Evolutionary conservation across 768 basidiomycete species (phyloP), one percentile per base, ranked within the genome.

Genomic region (Russula olivacea): DNA sequence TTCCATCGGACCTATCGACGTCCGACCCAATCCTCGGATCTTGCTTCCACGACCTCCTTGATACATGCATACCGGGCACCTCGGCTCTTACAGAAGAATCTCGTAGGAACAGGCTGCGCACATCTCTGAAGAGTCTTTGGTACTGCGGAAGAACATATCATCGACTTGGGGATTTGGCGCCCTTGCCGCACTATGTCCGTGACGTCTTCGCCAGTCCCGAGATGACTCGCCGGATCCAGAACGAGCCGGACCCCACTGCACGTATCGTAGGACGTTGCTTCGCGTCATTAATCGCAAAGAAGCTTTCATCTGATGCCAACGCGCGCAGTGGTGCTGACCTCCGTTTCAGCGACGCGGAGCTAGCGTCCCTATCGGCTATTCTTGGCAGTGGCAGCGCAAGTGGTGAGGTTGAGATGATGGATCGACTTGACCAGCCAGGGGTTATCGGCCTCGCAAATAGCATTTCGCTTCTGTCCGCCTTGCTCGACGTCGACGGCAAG

Each of bases 131-230:
- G 54, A 23, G 34, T 14, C 34, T 61, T 9, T 61, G 47, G 45
- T 55, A 17, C 36, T 40, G 54, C 38, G 38, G 36, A 55, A 56
- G 28, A 30, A 48, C 47, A 17, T 56, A 61, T 21, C 21, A 49
- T 21, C 36, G 23, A 38, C 34, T 41, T 30, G 49, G 25, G 36
- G 41, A 11, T 36, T 40, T 34, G 25, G 36, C 9, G 11, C 12
- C 32, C 6, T 36, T 54, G 1, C 23, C 32, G 25, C 3, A 32
- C 17, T 38, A 47, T n/a, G 17, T 38, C 59, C 43, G 14, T 11
- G 30, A 11, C 15, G 14, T 36, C 43, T 48, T 53, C 34, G 32
- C 43, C 10, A 55, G 43, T n/a, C 52, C 32, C 15, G 34, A 47
- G 32, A 48, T 47, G 43, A 40, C 43, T 2, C 23, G 32, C 21